A percentile compares a stretch with the other conserved stretches of the same genome.
phyloP scores from a whole-genome alignment of 1,139 yeast species.

The Saccharomyces pastorianus region DNA sequence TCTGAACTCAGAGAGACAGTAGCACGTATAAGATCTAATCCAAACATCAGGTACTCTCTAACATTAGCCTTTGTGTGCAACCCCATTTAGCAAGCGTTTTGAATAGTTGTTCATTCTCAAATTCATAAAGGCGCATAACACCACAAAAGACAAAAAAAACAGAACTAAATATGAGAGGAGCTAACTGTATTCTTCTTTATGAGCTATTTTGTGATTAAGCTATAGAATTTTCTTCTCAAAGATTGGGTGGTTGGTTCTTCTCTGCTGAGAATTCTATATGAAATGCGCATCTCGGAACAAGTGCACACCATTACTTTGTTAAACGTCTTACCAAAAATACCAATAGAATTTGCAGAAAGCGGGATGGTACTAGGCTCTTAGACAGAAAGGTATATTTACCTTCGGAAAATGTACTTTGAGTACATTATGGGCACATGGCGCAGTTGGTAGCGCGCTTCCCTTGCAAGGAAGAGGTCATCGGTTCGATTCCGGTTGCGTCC shows the following conservation, averaged over 20 bases:
- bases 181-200: not conserved
- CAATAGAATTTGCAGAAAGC: not conserved
- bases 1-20: not conserved
- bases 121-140: not conserved
- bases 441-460: conserved; percentile 68
- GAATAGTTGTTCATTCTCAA: not conserved
- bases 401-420: not conserved
- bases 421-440: conserved; percentile 64
- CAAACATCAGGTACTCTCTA: not conserved
- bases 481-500: conserved; percentile 10
- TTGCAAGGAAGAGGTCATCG: conserved; percentile 3
- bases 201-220: not conserved
- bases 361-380: not conserved
- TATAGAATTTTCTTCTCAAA: not conserved
- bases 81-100: not conserved
- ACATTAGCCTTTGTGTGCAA: not conserved
- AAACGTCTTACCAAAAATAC: not conserved
- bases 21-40: not conserved
- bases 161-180: not conserved
- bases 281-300: not conserved
- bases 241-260: not conserved
- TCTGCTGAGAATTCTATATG: too few species aligned
- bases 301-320: not conserved
- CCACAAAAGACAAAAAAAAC: not conserved
- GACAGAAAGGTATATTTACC: not conserved